phyloP scores from a whole-genome alignment of 257 asterid species.

The Marsdenia floribunda region DNA sequence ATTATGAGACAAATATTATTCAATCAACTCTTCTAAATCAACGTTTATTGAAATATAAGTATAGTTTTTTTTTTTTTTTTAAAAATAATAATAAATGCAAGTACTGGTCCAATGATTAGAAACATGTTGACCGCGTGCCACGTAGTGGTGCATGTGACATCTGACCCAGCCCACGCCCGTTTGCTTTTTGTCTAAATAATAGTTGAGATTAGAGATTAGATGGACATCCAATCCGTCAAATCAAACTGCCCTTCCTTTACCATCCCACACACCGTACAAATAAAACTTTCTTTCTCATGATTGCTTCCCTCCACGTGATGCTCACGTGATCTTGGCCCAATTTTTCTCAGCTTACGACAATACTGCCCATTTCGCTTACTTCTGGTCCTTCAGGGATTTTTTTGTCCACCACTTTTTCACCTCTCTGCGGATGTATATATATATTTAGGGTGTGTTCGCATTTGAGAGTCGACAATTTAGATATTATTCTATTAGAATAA shows the following conservation, averaged over 20 bases:
- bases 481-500: no score
- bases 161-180: not conserved
- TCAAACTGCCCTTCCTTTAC: not conserved
- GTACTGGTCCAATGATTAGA: constrained; percentile 10
- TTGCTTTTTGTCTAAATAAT: not conserved
- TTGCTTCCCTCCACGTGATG: constrained; percentile 6
- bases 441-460: no score
- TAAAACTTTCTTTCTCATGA: no score
- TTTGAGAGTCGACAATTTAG: no score
- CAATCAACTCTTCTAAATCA: no score
- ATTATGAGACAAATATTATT: no score
- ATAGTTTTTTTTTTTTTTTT: no score
- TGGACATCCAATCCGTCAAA: not conserved
- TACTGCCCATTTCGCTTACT: not conserved
- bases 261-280: not conserved
- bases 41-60: no score
- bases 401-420: not conserved
- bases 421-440: no score
- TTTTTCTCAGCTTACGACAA: not conserved
- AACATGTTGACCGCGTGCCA: constrained; percentile 3
- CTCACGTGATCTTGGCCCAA: constrained; percentile 17
- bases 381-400: not conserved
- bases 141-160: constrained; percentile 11
- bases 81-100: not conserved
- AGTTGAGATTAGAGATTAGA: not conserved